phyloP scores from a whole-genome alignment of 345 rosid species.

The Arabis alpina region DNA sequence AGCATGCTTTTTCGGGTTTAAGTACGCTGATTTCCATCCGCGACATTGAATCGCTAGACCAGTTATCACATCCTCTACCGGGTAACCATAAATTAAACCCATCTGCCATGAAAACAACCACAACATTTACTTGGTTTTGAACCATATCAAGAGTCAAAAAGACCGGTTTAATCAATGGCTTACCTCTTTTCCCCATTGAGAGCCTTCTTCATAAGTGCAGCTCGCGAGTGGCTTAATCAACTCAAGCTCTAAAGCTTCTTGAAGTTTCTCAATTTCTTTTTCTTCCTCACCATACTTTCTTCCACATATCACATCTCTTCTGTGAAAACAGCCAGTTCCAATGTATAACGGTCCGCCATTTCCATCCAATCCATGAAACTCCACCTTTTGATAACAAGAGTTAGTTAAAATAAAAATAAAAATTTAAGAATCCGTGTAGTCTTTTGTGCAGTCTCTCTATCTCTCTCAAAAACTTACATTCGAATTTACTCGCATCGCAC shows the following conservation, averaged over 20 bases:
- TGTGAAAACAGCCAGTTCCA: constrained; percentile 86
- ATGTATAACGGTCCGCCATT: constrained; percentile 67
- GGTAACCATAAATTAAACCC: constrained; percentile 73
- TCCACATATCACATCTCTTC: constrained; percentile 73
- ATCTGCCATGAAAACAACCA: constrained; percentile 51
- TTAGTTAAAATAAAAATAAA: constrained; percentile 1
- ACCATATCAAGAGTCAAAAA: background rate
- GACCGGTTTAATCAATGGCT: background rate
- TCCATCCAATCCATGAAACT: constrained; percentile 68
- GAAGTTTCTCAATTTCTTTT: constrained; percentile 15
- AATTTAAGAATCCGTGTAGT: background rate
- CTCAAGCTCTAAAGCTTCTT: constrained; percentile 38
- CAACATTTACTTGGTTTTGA: background rate
- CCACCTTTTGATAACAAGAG: constrained; percentile 48
- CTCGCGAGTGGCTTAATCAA: constrained; percentile 58
- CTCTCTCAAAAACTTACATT: constrained; percentile 29
- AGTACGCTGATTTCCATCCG: constrained; percentile 79
- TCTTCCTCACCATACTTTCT: constrained; percentile 43
- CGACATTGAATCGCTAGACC: constrained; percentile 69
- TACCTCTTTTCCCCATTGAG: constrained; percentile 85
- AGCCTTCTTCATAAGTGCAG: constrained; percentile 57
- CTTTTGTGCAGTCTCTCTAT: background rate
- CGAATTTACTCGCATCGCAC: constrained; percentile 14
- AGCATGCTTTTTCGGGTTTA: constrained; percentile 57
- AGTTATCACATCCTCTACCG: constrained; percentile 86